Conservation (phyloP, 2,329 filamentous ascomycete species). For the Neofusicoccum umdonicola region DNA sequence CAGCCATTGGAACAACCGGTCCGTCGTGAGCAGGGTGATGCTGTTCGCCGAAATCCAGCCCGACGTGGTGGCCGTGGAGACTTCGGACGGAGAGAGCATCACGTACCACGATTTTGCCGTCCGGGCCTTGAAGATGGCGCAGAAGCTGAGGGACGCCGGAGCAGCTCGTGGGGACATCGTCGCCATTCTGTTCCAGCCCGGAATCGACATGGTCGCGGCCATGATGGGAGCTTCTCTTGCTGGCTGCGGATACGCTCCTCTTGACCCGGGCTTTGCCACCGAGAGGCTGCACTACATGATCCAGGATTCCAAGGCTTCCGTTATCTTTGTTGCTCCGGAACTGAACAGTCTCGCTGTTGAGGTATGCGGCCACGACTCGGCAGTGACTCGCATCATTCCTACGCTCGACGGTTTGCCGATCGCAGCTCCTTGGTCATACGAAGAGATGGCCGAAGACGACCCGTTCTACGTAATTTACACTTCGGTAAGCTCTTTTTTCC, state of each 20-base stretch:
- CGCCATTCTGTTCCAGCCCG: constrained; percentile 23
- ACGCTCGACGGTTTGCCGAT: neutral
- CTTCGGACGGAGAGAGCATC: constrained; percentile 22
- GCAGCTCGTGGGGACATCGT: constrained; percentile 19
- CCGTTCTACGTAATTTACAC: constrained; percentile 13
- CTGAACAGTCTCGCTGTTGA: neutral
- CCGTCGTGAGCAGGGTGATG: constrained; percentile 20
- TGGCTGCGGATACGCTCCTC: constrained; percentile 20
- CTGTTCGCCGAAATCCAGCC: constrained; percentile 20
- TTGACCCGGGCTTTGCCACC: constrained; percentile 25
- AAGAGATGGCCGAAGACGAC: neutral
- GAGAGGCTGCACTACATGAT: constrained; percentile 25
- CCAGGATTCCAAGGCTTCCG: neutral
- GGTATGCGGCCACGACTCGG: neutral
- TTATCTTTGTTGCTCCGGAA: neutral
- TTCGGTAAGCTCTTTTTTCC: neutral
- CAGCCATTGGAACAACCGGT: constrained; percentile 23
- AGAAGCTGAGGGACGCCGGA: constrained; percentile 17
- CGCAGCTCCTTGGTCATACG: neutral
- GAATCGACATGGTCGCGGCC: constrained; percentile 22
- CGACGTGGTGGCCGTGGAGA: constrained; percentile 21
- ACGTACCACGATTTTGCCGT: constrained; percentile 21
- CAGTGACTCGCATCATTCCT: neutral
- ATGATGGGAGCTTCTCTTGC: constrained; percentile 21
- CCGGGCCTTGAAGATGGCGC: constrained; percentile 21